A percentile compares a stretch with the other conserved stretches of the same genome.
Evolutionary conservation across 495 filamentous ascomycete species (phyloP).

Genomic region (Trichoderma virens): DNA sequence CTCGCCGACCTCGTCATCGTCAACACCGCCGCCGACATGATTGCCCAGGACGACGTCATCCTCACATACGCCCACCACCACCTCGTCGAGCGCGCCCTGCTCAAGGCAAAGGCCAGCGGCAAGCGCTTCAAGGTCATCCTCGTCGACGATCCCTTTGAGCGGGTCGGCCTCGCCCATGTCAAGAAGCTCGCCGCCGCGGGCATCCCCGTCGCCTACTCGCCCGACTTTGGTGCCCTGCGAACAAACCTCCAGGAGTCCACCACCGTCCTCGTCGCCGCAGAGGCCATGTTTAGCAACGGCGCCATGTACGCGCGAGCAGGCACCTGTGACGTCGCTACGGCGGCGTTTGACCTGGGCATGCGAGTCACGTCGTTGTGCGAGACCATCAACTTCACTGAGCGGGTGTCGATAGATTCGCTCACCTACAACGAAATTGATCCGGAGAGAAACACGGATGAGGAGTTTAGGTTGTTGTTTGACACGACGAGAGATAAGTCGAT

Average conservation of each 20-base stretch:
- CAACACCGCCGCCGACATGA: slow-evolving; percentile 56
- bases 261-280: slow-evolving; percentile 79
- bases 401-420: slow-evolving; percentile 82
- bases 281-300: slow-evolving; percentile 86
- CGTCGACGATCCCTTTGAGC: slow-evolving; percentile 77
- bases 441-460: slow-evolving; percentile 42
- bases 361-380: slow-evolving; percentile 91
- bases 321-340: slow-evolving; percentile 83
- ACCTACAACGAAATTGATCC: slow-evolving; percentile 86
- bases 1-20: slow-evolving; percentile 81
- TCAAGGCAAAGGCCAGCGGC: slow-evolving; percentile 51
- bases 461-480: slow-evolving; percentile 86
- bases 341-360: slow-evolving; percentile 61
- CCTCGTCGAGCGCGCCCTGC: slow-evolving; percentile 70
- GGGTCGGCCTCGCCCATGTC: slow-evolving; percentile 62
- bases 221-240: slow-evolving; percentile 61
- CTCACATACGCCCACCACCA: slow-evolving; percentile 86
- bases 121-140: slow-evolving; percentile 77
- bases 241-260: slow-evolving; percentile 65
- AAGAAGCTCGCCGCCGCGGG: slow-evolving; percentile 57
- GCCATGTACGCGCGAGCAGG: slow-evolving; percentile 79
- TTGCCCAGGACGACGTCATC: slow-evolving; percentile 71
- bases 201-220: slow-evolving; percentile 70
- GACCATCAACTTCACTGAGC: slow-evolving; percentile 88
- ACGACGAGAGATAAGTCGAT: slow-evolving; percentile 88